Evolutionary conservation across 768 basidiomycete species (phyloP).

Genomic region (Mycena pura): DNA sequence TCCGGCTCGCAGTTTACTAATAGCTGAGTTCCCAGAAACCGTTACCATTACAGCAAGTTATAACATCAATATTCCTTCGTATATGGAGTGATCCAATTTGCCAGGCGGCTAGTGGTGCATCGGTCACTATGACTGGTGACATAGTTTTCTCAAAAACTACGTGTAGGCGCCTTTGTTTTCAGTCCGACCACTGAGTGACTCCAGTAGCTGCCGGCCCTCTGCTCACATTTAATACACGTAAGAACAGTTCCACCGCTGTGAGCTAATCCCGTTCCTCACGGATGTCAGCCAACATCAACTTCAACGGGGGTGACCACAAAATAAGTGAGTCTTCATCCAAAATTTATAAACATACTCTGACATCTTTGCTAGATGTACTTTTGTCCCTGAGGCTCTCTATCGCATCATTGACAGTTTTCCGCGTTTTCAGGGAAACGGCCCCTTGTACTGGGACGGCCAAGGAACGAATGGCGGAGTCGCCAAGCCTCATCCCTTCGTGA

Average conservation of each 20-base stretch:
- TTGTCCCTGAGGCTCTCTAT: no score
- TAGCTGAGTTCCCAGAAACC: background rate
- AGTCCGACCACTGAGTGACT: no score
- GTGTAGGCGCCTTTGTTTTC: background rate
- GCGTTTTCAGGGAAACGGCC: constrained; percentile 22
- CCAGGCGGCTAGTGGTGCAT: constrained; percentile 41
- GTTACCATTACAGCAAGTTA: constrained; percentile 4
- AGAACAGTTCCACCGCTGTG: no score
- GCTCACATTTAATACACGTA: constrained; percentile 23
- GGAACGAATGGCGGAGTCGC: constrained; percentile 28
- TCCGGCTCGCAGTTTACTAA: background rate
- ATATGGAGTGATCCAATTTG: no score
- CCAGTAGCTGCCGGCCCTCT: constrained; percentile 20
- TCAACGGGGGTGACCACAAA: constrained; percentile 22
- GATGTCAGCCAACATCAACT: constrained; percentile 3
- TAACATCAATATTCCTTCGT: no score
- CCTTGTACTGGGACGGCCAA: constrained; percentile 26
- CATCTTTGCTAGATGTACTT: no score
- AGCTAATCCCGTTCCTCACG: no score
- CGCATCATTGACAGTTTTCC: no score
- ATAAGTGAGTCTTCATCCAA: constrained; percentile 3
- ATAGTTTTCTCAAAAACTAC: constrained; percentile 26
- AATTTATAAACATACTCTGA: background rate
- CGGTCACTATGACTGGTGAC: constrained; percentile 27
- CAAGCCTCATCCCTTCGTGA: constrained; percentile 29